Evolutionary conservation across 345 rosid species (phyloP).

Genomic region (Eucalyptus coolabah): DNA sequence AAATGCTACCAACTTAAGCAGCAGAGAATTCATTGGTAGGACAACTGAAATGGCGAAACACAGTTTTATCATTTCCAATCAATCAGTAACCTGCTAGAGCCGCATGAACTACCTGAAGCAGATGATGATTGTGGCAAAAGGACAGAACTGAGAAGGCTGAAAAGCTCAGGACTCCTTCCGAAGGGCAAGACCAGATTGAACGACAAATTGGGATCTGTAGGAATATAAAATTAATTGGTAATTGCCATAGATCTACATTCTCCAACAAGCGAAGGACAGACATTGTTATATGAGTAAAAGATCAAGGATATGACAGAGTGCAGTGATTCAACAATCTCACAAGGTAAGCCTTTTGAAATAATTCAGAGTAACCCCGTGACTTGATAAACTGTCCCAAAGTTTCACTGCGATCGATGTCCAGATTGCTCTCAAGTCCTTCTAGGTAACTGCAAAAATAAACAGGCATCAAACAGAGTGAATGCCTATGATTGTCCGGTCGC

Average conservation of each 20-base stretch:
- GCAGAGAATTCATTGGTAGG: background rate
- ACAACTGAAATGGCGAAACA: background rate
- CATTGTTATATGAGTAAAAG: background rate
- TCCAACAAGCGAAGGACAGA: background rate
- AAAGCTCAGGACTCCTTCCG: constrained; percentile 62
- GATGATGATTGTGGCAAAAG: constrained; percentile 72
- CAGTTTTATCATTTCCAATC: background rate
- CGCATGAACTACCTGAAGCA: constrained; percentile 52
- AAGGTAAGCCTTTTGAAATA: constrained; percentile 82
- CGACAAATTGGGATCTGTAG: constrained; percentile 68
- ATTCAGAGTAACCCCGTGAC: constrained; percentile 56
- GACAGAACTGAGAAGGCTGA: constrained; percentile 79
- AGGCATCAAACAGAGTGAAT: background rate
- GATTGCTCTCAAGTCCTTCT: constrained; percentile 51
- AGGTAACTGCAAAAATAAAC: constrained; percentile 30
- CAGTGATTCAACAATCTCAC: constrained; percentile 18
- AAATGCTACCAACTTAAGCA: background rate
- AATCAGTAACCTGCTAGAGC: background rate
- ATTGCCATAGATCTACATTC: background rate
- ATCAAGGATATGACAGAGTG: background rate
- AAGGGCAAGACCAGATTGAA: constrained; percentile 78
- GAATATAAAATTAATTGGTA: background rate
- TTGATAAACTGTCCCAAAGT: constrained; percentile 59
- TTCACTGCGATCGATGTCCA: constrained; percentile 41
- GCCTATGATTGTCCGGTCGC: background rate